Conservation (phyloP, 2,329 filamentous ascomycete species). For the Tolypocladium pustulatum region DNA sequence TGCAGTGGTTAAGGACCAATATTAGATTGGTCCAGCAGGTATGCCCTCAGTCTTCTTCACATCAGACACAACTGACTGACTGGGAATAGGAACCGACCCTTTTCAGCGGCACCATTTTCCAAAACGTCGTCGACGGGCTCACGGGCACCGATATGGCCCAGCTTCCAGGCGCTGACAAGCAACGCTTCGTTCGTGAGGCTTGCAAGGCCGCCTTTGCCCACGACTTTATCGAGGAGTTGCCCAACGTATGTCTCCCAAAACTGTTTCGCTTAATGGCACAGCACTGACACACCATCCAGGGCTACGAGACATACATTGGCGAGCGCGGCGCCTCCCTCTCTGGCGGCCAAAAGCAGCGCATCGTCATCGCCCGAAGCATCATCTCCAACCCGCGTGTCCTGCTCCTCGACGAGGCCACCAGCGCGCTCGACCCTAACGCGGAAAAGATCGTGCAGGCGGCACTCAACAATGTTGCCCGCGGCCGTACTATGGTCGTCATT, state of each 20-base stretch:
- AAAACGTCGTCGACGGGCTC: slow-evolving; percentile 42
- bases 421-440: slow-evolving; percentile 37
- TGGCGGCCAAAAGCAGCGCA: slow-evolving; percentile 56
- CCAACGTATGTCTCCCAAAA: slow-evolving; percentile 14
- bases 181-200: slow-evolving; percentile 32
- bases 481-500: slow-evolving; percentile 55
- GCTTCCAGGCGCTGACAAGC: slow-evolving; percentile 30
- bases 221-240: slow-evolving; percentile 40
- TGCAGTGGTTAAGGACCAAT: slow-evolving; percentile 42
- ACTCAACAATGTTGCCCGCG: slow-evolving; percentile 40
- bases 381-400: slow-evolving; percentile 53
- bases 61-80: background rate
- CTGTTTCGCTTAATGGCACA: background rate
- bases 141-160: slow-evolving; percentile 24
- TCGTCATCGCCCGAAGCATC: slow-evolving; percentile 57
- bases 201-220: slow-evolving; percentile 40
- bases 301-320: slow-evolving; percentile 52
- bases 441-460: slow-evolving; percentile 44
- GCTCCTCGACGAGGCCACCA: slow-evolving; percentile 60
- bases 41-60: background rate
- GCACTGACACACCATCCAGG: slow-evolving; percentile 13
- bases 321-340: slow-evolving; percentile 55
- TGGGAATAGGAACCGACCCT: slow-evolving; percentile 36
- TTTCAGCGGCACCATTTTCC: slow-evolving; percentile 40
- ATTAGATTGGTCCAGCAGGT: slow-evolving; percentile 39